These are phyloP conservation scores for Claviceps sp. DNA, from an alignment of 2,329 filamentous ascomycete species.

Conservation along the genomic window DNA sequence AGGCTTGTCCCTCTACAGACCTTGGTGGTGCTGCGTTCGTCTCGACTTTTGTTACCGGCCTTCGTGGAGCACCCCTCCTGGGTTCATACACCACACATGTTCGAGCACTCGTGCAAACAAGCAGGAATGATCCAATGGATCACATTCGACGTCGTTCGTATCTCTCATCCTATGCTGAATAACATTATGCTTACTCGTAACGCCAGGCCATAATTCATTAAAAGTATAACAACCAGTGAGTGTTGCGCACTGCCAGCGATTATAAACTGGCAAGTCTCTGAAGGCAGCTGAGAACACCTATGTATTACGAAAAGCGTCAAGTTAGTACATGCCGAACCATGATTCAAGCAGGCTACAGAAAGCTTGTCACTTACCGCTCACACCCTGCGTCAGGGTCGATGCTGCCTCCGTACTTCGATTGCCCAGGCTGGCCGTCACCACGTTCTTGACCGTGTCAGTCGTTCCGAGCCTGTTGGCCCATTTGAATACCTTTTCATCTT, in stretches of 20 bases:
- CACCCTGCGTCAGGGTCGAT: slow-evolving; percentile 77
- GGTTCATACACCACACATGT: not conserved
- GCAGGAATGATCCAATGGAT: not conserved
- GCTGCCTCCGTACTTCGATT: slow-evolving; percentile 79
- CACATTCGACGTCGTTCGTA: not conserved
- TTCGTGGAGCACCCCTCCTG: no score
- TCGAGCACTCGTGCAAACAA: not conserved
- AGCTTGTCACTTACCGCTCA: slow-evolving; percentile 53
- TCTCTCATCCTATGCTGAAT: not conserved
- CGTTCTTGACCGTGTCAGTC: slow-evolving; percentile 46
- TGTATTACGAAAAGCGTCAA: not conserved
- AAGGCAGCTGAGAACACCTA: slow-evolving; percentile 30
- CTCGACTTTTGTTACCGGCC: no score
- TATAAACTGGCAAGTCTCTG: slow-evolving; percentile 25
- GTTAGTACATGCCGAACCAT: not conserved
- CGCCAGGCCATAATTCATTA: slow-evolving; percentile 2
- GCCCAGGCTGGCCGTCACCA: slow-evolving; percentile 77
- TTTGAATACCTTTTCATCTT: slow-evolving; percentile 86
- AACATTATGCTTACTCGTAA: not conserved
- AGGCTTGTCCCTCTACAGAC: no score
- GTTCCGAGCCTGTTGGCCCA: slow-evolving; percentile 74
- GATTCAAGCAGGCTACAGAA: no score
- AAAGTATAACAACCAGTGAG: not conserved
- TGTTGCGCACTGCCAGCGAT: slow-evolving; percentile 2
- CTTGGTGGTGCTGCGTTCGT: no score